Percentiles rank a stretch among this genome's conserved stretches.
Evolutionary conservation across 495 filamentous ascomycete genomes (phyloP).

Genomic region (Penicillium samsonianum): DNA sequence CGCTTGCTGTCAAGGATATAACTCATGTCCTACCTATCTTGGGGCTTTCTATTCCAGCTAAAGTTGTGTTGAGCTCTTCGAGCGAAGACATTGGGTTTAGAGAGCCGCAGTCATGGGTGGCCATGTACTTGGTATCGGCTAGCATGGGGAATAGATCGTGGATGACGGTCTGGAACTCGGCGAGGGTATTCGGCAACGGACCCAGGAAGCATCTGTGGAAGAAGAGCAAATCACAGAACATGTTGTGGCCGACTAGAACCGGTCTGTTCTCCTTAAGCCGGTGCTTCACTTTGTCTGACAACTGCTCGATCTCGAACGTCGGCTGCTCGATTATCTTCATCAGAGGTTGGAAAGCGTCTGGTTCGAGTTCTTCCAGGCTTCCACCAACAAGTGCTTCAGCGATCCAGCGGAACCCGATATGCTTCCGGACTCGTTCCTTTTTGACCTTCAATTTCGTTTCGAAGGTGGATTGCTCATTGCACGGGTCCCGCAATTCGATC

Average conservation of each 20-base stretch:
- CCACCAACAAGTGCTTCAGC: slow-evolving; percentile 67
- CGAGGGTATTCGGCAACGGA: slow-evolving; percentile 58
- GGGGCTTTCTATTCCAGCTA: slow-evolving; percentile 42
- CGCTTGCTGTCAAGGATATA: background rate
- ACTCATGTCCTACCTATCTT: slow-evolving; percentile 46
- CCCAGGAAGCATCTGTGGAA: slow-evolving; percentile 71
- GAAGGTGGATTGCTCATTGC: slow-evolving; percentile 45
- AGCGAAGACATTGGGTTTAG: slow-evolving; percentile 54
- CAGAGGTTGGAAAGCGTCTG: slow-evolving; percentile 38
- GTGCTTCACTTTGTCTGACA: slow-evolving; percentile 31
- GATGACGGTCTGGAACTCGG: slow-evolving; percentile 58
- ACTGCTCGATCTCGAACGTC: slow-evolving; percentile 29
- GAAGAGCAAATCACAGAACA: slow-evolving; percentile 73
- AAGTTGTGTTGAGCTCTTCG: slow-evolving; percentile 47
- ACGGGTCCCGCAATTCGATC: slow-evolving; percentile 50
- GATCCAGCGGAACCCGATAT: slow-evolving; percentile 68
- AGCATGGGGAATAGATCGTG: slow-evolving; percentile 65
- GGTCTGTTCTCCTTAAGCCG: slow-evolving; percentile 49
- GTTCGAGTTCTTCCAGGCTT: slow-evolving; percentile 53
- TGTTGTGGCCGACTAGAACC: slow-evolving; percentile 74
- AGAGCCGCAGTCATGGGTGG: slow-evolving; percentile 55
- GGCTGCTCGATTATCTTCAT: slow-evolving; percentile 48
- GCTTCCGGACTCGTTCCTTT: slow-evolving; percentile 45
- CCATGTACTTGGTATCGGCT: slow-evolving; percentile 79
- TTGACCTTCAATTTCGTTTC: slow-evolving; percentile 39